Conservation (phyloP, 768 basidiomycete genomes). For the Rhizopogon rudus region DNA sequence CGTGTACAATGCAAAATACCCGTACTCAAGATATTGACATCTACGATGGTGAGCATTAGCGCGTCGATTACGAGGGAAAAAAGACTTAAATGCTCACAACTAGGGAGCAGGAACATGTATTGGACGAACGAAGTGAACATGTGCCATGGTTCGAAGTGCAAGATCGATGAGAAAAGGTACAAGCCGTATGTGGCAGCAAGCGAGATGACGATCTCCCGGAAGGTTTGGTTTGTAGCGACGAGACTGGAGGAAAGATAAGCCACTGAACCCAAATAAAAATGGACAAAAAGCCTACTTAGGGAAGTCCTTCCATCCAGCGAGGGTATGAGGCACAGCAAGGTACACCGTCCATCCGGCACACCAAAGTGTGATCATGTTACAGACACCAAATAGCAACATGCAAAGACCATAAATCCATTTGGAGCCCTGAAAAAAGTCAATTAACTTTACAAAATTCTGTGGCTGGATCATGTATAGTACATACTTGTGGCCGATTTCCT, state of each 20-base stretch:
- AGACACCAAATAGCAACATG: conserved; percentile 75
- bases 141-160: conserved; percentile 96
- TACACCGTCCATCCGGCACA: conserved; percentile 92
- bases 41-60: conserved; percentile 24
- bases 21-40: conserved; percentile 77
- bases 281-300: conserved; percentile 45
- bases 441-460: conserved; percentile 1
- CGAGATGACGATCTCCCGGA: conserved; percentile 83
- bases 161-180: conserved; percentile 80
- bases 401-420: conserved; percentile 80
- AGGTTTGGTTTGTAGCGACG: conserved; percentile 57
- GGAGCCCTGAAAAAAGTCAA: conserved; percentile 48
- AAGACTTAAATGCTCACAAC: conserved; percentile 38
- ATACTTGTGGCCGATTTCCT: conserved; percentile 78
- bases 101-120: conserved; percentile 87
- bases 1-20: background rate
- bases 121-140: conserved; percentile 91
- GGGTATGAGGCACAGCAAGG: conserved; percentile 69
- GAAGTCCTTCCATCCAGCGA: conserved; percentile 73
- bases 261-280: background rate
- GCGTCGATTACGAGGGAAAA: background rate
- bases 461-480: conserved; percentile 8
- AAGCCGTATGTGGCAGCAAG: conserved; percentile 74
- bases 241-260: conserved; percentile 38
- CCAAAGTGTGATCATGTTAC: conserved; percentile 77